Base-by-base conservation (phyloP, 2,329 filamentous ascomycete species). In the Calonectria leucothoes region DNA sequence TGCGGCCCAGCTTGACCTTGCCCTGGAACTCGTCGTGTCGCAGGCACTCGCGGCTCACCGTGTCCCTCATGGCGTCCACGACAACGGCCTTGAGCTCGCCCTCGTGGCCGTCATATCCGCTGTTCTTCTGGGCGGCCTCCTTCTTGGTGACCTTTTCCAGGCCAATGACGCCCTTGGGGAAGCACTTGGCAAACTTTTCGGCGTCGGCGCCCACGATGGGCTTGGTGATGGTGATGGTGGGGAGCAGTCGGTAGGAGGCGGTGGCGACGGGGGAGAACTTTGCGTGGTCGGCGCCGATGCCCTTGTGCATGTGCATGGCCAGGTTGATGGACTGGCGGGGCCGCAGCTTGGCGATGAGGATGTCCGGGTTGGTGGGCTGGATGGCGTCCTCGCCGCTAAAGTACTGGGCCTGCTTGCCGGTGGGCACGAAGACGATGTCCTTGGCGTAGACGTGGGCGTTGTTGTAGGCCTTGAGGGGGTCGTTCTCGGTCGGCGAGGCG, bases 261-360 rank as follows among this genome's bases (percentile, higher is more conserved):
- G 97, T 98, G 4, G 96, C 96, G 42, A 98, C 97, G 59, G 97
- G 97, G 0, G 95, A 98, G 88, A 97, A 99, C 86, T 99, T 99
- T 79, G 97, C 94, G 84, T 99, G 97, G 85, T 99, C 97, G 76
- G 93, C 92, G 61, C 97, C 97, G 78, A 97, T 92, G 74, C 97
- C 97, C 87, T 98, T 98, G 86, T 98, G 93, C 87, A 96, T 97
- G 88, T 98, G 96, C 90, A 98, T 94, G 78, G 94, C 92, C 74
- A 98, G 88, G 81, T 94, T 90, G 81, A 99, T 94, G 79, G 92
- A 91, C 88, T 99, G 97, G 6, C 94, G 94, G 0, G 97, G 97
- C 33, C 97, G 93, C 85, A 99, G 87, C 88, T 99, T 99, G 74
- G 95, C 95, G 82, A 99, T 92, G 70, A 99, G 88, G 75, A 99